A percentile compares a stretch with the other conserved stretches of the same genome.
Conservation (phyloP, 2,329 filamentous ascomycete species). For the Ophiognomonia clavigignenti-juglandacearum region DNA sequence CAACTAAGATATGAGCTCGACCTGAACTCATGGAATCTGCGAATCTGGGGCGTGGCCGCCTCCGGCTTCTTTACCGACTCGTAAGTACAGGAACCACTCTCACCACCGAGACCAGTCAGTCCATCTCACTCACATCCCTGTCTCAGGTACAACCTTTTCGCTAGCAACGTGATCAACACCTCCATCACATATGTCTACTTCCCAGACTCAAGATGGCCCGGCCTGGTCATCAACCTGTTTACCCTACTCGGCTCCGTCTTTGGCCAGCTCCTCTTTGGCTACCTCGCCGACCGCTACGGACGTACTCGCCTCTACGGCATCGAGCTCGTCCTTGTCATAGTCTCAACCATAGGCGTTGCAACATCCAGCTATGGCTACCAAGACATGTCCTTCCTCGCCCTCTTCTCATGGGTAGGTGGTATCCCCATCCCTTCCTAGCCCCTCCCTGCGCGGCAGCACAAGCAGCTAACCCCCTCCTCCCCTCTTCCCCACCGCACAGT, state of each 20-base stretch:
- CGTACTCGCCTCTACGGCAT: constrained; percentile 52
- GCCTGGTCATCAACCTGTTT: constrained; percentile 46
- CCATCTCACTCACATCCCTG: background rate
- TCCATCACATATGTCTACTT: constrained; percentile 50
- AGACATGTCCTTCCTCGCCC: constrained; percentile 44
- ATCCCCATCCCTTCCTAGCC: background rate
- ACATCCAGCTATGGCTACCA: constrained; percentile 45
- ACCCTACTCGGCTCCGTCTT: constrained; percentile 48
- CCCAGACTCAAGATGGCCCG: constrained; percentile 39
- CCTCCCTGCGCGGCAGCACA: too few species aligned
- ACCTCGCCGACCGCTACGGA: constrained; percentile 50
- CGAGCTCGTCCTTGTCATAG: constrained; percentile 50
- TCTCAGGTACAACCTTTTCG: constrained; percentile 47
- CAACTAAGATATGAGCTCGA: constrained; percentile 50
- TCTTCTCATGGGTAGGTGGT: constrained; percentile 46
- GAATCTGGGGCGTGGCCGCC: constrained; percentile 51
- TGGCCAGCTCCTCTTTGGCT: constrained; percentile 49
- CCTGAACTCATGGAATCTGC: constrained; percentile 49
- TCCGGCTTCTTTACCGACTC: constrained; percentile 51
- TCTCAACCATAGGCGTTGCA: constrained; percentile 53
- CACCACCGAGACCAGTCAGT: background rate
- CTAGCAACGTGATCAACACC: constrained; percentile 49
- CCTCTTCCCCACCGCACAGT: too few species aligned
- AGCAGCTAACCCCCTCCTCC: too few species aligned
- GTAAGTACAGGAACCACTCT: constrained; percentile 33